These are phyloP conservation scores for Sugiyamaella japonica DNA, from an alignment of 1,139 yeast species.

Conservation along the genomic window DNA sequence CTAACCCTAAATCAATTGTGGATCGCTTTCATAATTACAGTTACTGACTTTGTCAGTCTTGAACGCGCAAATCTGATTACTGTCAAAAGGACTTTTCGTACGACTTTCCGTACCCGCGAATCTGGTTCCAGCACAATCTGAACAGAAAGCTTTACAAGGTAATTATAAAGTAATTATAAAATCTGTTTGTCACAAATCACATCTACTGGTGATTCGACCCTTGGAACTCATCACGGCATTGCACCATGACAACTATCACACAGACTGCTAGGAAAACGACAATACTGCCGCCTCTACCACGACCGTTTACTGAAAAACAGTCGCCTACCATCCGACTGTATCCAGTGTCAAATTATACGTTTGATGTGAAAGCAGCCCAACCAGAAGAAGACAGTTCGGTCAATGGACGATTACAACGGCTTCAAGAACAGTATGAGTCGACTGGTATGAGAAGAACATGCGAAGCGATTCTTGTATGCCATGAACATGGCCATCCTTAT, in stretches of 20 bases:
- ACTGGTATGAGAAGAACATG: conserved; percentile 41
- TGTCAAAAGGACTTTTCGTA: not conserved
- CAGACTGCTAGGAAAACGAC: conserved; percentile 32
- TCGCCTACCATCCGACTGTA: conserved; percentile 35
- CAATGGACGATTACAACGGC: conserved; percentile 33
- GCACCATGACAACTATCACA: conserved; percentile 33
- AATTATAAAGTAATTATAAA: not conserved
- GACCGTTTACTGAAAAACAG: conserved; percentile 29
- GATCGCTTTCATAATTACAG: too few relatives aligned
- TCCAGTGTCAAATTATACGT: conserved; percentile 40
- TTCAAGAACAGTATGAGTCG: conserved; percentile 38
- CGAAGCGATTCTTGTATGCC: conserved; percentile 41
- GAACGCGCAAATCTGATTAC: not conserved
- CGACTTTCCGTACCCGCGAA: too few relatives aligned
- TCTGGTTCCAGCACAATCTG: too few relatives aligned
- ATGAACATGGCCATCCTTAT: conserved; percentile 42
- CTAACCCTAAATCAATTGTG: too few relatives aligned
- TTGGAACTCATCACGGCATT: too few relatives aligned
- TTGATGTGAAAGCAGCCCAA: conserved; percentile 38
- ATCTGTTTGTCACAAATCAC: too few relatives aligned
- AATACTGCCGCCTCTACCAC: conserved; percentile 27
- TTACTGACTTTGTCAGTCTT: too few relatives aligned
- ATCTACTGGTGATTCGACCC: not conserved
- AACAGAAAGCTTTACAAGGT: too few relatives aligned
- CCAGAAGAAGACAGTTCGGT: conserved; percentile 41